Evolutionary conservation across 2,329 filamentous ascomycete genomes (phyloP).

Genomic region (Fonsecaea pugnacius): DNA sequence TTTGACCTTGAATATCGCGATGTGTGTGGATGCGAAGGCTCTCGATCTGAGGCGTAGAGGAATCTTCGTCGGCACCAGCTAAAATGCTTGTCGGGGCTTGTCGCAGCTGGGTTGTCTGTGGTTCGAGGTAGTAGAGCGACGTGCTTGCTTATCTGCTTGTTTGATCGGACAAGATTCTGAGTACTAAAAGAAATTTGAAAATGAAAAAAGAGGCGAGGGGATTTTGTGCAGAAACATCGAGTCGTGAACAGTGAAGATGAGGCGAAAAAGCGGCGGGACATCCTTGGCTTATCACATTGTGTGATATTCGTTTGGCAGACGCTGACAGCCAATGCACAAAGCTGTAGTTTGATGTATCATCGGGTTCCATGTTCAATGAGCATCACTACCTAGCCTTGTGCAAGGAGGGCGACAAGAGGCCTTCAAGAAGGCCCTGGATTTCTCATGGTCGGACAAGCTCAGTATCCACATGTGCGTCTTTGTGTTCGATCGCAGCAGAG

Average conservation of each 20-base stretch:
- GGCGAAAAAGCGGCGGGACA: background rate
- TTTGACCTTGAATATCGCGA: background rate
- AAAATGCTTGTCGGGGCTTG: too few relatives aligned
- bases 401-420: background rate
- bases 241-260: background rate
- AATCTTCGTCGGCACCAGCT: background rate
- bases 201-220: background rate
- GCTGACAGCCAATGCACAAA: background rate
- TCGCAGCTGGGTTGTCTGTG: too few relatives aligned
- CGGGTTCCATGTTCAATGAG: background rate
- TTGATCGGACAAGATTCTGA: background rate
- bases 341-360: background rate
- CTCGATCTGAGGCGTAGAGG: background rate
- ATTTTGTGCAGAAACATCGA: background rate
- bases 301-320: background rate
- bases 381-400: background rate
- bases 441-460: slow-evolving; percentile 8
- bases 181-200: background rate
- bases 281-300: background rate
- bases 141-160: background rate
- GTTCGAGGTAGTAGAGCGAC: background rate
- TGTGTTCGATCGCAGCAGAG: slow-evolving; percentile 5
- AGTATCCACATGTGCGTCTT: slow-evolving; percentile 14
- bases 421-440: background rate
- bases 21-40: background rate